Conservation (phyloP, 495 filamentous ascomycete species). For the Penicillium herquei region DNA sequence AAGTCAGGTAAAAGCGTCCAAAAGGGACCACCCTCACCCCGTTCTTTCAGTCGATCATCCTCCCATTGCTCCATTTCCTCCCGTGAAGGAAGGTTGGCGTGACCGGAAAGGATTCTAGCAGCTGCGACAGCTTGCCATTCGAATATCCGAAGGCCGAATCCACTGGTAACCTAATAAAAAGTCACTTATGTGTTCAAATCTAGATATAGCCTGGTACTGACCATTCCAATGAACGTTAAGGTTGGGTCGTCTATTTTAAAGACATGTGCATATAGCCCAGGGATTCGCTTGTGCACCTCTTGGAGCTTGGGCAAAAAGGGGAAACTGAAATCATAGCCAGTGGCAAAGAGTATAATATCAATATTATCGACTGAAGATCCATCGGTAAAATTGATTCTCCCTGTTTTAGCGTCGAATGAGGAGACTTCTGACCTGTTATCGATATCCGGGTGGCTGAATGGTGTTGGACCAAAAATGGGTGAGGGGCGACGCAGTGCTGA, state of each 20-base stretch:
- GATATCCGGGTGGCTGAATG: conserved; percentile 7
- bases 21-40: conserved; percentile 41
- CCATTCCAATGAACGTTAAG: conserved; percentile 17
- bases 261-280: conserved; percentile 17
- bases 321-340: conserved; percentile 29
- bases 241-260: conserved; percentile 13
- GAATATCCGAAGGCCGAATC: conserved; percentile 43
- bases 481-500: not conserved
- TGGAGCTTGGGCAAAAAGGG: conserved; percentile 9
- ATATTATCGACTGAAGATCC: conserved; percentile 31
- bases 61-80: conserved; percentile 42
- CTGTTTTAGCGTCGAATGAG: not conserved
- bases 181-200: too few relatives aligned
- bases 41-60: conserved; percentile 26
- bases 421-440: not conserved
- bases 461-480: conserved; percentile 2
- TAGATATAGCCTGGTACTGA: too few relatives aligned
- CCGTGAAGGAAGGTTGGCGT: conserved; percentile 29
- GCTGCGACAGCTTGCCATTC: conserved; percentile 49
- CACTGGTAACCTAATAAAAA: conserved; percentile 19
- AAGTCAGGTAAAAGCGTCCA: conserved; percentile 41
- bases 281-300: conserved; percentile 11
- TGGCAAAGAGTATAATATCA: conserved; percentile 37
- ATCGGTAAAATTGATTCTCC: conserved; percentile 31
- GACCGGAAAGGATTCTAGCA: conserved; percentile 43